Evolutionary conservation across 2,329 filamentous ascomycete genomes (phyloP), one percentile per base, ranked within the genome.

Genomic region (Madurella mycetomatis): DNA sequence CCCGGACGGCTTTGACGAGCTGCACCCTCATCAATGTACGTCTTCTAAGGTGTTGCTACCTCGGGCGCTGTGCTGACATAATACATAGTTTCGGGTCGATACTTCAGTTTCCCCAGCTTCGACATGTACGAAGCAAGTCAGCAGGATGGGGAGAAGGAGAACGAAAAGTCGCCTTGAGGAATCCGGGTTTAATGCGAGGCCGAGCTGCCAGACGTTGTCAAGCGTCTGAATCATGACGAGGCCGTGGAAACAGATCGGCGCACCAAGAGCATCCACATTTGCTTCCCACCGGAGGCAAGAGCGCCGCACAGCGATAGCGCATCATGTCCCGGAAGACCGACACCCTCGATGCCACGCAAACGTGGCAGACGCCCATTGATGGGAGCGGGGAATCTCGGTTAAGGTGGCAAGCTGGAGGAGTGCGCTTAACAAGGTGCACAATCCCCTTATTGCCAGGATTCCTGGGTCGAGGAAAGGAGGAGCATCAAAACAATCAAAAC

Each of bases 31-130:
- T 56, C 53, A 55, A 45, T 60, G 60, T 63, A 60, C 37, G 58
- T 53, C 17, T 32, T 30, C 16, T 18, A 15, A 15, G n/a, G 9
- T 46, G 8, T 15, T 8, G 2, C 37, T 32, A 18, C 53, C 37
- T 31, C 25, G 4, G 16, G 3, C 31, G 32, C 16, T 31, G 25
- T 47, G 44, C 56, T 57, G 49, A 62, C 50, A 52, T 64, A 48
- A 64, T 59, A 37, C 41, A 17, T 57, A 72, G 69, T 69, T 48
- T 70, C 72, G 64, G 79, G 75, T 53, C 80, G 82, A 58, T 89
- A 89, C 70, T 84, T 87, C 65, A 88, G 85, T 73, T 89, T 89
- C 66, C 86, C 86, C 15, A 86, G 81, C 67, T 88, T 88, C 68
- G 86, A 89, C 64, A 79, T 83, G 56, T 88, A 84, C 75, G 79